phyloP scores from a whole-genome alignment of 495 filamentous ascomycete species.

The Penicillium cinerascens region DNA sequence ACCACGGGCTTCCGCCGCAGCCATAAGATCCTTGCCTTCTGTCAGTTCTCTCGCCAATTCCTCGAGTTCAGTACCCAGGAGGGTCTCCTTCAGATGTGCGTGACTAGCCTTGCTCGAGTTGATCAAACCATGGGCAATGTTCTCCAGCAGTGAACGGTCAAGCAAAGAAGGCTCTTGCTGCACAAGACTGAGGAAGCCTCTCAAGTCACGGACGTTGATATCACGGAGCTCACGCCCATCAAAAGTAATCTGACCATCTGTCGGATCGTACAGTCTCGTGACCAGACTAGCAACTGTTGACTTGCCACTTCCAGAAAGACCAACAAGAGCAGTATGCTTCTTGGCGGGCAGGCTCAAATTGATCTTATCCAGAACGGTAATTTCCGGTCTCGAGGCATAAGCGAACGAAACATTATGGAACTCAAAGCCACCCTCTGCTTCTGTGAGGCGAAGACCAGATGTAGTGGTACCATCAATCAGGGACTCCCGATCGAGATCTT shows the following conservation, averaged over 20 bases:
- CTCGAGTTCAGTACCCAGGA: slow-evolving; percentile 28
- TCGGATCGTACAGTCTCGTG: slow-evolving; percentile 49
- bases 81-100: slow-evolving; percentile 31
- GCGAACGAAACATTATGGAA: slow-evolving; percentile 55
- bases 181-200: slow-evolving; percentile 58
- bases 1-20: slow-evolving; percentile 29
- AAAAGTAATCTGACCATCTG: slow-evolving; percentile 45
- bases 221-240: slow-evolving; percentile 51
- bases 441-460: slow-evolving; percentile 31
- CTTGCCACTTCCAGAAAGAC: slow-evolving; percentile 69
- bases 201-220: slow-evolving; percentile 54
- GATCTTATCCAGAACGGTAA: slow-evolving; percentile 51
- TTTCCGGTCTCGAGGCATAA: slow-evolving; percentile 60
- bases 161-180: slow-evolving; percentile 66
- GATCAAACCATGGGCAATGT: slow-evolving; percentile 63
- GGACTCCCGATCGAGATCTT: slow-evolving; percentile 50
- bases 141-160: slow-evolving; percentile 63
- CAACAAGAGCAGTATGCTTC: slow-evolving; percentile 63
- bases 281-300: slow-evolving; percentile 60
- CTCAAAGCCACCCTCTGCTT: slow-evolving; percentile 41
- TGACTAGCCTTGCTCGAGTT: slow-evolving; percentile 51
- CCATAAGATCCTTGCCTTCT: slow-evolving; percentile 32
- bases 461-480: slow-evolving; percentile 46
- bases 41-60: slow-evolving; percentile 32
- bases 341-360: slow-evolving; percentile 51